Evolutionary conservation across 1,139 yeast genomes (phyloP).

Genomic region (Yarrowia galli): DNA sequence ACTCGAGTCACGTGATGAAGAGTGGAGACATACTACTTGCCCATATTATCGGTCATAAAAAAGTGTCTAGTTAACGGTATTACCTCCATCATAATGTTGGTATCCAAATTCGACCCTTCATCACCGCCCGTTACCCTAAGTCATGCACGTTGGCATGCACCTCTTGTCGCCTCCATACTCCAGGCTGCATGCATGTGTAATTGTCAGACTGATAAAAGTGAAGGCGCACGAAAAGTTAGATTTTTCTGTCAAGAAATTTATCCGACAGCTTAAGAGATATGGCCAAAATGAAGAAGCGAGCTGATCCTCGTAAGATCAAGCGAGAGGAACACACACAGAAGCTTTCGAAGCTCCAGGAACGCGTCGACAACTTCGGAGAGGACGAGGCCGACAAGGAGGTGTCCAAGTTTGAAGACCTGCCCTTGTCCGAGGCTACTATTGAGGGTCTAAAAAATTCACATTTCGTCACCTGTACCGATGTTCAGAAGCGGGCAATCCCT

Average conservation of each 20-base stretch:
- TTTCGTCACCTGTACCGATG: conserved; percentile 80
- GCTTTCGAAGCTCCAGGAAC: conserved; percentile 47
- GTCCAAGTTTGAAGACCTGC: conserved; percentile 62
- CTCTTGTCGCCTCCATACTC: conserved; percentile 12
- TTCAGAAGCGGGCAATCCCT: conserved; percentile 82
- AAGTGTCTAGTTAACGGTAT: too few species aligned
- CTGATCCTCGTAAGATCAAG: conserved; percentile 39
- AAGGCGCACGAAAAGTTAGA: conserved; percentile 33
- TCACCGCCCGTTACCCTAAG: background rate
- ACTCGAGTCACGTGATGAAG: background rate
- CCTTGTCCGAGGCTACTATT: conserved; percentile 69
- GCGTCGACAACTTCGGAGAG: conserved; percentile 44
- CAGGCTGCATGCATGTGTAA: background rate
- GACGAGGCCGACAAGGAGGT: conserved; percentile 41
- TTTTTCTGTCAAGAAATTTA: conserved; percentile 25
- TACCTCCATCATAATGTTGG: too few species aligned
- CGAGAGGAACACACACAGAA: conserved; percentile 44
- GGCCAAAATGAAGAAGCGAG: conserved; percentile 32
- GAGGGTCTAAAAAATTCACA: conserved; percentile 73
- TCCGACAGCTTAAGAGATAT: conserved; percentile 15
- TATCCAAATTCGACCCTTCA: too few species aligned
- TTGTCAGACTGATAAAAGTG: conserved; percentile 26
- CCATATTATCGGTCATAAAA: too few species aligned
- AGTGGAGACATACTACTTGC: too few species aligned
- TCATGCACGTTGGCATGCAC: background rate